Evolutionary conservation across 805 yeast genomes (phyloP).

Genomic region (Spathaspora gorwiae): DNA sequence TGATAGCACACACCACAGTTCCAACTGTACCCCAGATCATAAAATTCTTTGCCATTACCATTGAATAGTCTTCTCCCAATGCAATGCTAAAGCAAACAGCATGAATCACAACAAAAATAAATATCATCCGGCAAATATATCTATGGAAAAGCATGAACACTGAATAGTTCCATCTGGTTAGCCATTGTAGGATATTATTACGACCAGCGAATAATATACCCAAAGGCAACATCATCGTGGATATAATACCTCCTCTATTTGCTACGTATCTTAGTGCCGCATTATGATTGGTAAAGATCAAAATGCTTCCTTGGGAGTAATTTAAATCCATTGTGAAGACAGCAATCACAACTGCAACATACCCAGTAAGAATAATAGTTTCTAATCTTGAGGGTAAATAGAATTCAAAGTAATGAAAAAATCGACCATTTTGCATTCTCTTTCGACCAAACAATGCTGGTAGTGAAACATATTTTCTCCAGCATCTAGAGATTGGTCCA

Average conservation of each 20-base stretch:
- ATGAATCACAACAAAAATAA: conserved; percentile 22
- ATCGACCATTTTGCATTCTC: conserved; percentile 13
- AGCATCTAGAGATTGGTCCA: conserved; percentile 19
- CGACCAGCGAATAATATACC: conserved; percentile 56
- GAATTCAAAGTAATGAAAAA: conserved; percentile 1
- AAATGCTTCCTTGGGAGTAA: conserved; percentile 17
- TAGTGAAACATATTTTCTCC: conserved; percentile 20
- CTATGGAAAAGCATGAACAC: conserved; percentile 22
- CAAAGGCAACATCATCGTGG: conserved; percentile 44
- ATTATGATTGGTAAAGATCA: conserved; percentile 9
- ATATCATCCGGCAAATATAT: conserved; percentile 20
- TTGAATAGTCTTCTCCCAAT: neutral
- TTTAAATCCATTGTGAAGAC: conserved; percentile 6
- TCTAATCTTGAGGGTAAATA: conserved; percentile 36
- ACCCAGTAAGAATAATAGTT: conserved; percentile 21
- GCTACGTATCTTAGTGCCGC: conserved; percentile 33
- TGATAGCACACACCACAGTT: conserved; percentile 28
- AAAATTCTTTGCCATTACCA: conserved; percentile 9
- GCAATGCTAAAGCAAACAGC: conserved; percentile 15
- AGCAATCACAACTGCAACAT: conserved; percentile 13
- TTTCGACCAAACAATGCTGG: conserved; percentile 36
- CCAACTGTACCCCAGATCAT: conserved; percentile 24
- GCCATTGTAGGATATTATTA: conserved; percentile 36
- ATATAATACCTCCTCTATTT: conserved; percentile 50
- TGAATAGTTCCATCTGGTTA: conserved; percentile 32